phyloP scores from a whole-genome alignment of 768 basidiomycete species.

The Asterophora lycoperdoides region DNA sequence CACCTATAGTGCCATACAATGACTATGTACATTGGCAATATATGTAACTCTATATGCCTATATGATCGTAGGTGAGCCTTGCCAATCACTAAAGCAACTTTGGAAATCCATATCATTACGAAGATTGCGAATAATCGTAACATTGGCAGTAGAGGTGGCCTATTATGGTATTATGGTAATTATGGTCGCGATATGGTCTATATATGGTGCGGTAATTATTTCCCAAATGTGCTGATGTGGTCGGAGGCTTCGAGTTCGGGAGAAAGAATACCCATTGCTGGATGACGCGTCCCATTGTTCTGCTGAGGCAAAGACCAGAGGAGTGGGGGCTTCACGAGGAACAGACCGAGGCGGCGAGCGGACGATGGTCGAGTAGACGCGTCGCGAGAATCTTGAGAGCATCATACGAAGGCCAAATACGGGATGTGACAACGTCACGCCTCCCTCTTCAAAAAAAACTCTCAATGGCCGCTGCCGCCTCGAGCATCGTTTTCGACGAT shows the following conservation, averaged over 20 bases:
- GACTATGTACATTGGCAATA: too few relatives aligned
- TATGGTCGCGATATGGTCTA: too few relatives aligned
- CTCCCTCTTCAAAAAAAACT: constrained; percentile 9
- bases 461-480: constrained; percentile 52
- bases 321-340: constrained; percentile 47
- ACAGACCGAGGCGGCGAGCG: constrained; percentile 36
- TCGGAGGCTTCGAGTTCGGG: not conserved
- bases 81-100: too few relatives aligned
- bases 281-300: constrained; percentile 40
- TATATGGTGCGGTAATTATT: too few relatives aligned
- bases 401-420: not conserved
- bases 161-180: too few relatives aligned
- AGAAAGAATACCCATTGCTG: constrained; percentile 28
- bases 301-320: constrained; percentile 49
- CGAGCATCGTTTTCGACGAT: constrained; percentile 88
- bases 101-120: too few relatives aligned
- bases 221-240: too few relatives aligned
- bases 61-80: too few relatives aligned
- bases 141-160: too few relatives aligned
- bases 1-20: too few relatives aligned
- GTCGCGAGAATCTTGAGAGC: not conserved
- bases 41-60: too few relatives aligned
- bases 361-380: constrained; percentile 31
- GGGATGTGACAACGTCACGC: constrained; percentile 7
- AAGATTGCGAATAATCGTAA: too few relatives aligned